These are phyloP conservation scores for Amaranthus tricolor DNA, from an alignment of 179 eudicot genomes.

Conservation along the genomic window DNA sequence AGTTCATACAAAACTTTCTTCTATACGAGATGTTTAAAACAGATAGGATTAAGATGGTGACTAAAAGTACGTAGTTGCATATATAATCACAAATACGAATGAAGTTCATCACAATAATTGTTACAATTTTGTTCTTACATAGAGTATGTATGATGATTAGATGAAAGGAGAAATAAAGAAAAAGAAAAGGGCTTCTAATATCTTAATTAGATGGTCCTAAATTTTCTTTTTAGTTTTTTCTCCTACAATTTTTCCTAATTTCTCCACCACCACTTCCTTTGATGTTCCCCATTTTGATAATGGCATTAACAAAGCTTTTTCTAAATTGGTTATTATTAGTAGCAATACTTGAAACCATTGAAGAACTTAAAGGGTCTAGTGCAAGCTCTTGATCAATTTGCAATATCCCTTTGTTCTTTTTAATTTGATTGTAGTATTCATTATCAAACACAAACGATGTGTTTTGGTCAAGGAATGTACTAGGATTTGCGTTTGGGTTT, in stretches of 20 bases:
- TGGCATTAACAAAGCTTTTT: slow-evolving; percentile 38
- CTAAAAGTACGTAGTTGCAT: too few species aligned
- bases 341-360: slow-evolving; percentile 28
- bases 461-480: slow-evolving; percentile 40
- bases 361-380: slow-evolving; percentile 27
- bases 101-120: too few species aligned
- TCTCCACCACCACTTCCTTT: slow-evolving; percentile 40
- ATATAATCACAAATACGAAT: too few species aligned
- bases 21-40: too few species aligned
- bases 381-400: slow-evolving; percentile 39
- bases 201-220: too few species aligned
- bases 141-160: too few species aligned
- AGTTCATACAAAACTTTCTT: too few species aligned
- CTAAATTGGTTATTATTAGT: slow-evolving; percentile 16
- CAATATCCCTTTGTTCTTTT: slow-evolving; percentile 22
- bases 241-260: slow-evolving; percentile 46
- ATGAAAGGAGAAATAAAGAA: too few species aligned
- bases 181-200: too few species aligned
- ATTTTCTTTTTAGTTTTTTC: not conserved
- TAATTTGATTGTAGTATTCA: slow-evolving; percentile 37
- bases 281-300: slow-evolving; percentile 42
- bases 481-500: slow-evolving; percentile 15
- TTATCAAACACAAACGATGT: slow-evolving; percentile 35
- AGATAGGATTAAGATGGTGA: too few species aligned
- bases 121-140: too few species aligned